These are phyloP conservation scores for Microbotryum lychnidis-dioicae DNA, from an alignment of 1,284 basidiomycete species.

Conservation along the genomic window DNA sequence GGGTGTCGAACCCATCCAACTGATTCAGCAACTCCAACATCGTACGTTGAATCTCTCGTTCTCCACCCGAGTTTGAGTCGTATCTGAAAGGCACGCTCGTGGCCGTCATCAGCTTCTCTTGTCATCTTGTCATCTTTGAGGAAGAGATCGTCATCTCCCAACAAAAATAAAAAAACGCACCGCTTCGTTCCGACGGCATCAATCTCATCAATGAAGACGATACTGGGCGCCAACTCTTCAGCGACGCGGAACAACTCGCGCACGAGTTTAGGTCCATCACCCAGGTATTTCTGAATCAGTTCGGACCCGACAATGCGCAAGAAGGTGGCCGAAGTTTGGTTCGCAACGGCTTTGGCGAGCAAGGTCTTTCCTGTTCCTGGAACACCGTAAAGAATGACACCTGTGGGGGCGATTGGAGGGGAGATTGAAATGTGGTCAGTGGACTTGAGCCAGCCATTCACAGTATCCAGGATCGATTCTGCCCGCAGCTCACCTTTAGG, in stretches of 20 bases:
- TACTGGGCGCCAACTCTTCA: constrained; percentile 44
- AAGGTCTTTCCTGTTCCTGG: constrained; percentile 98
- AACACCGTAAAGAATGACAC: constrained; percentile 97
- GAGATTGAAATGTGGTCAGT: background rate
- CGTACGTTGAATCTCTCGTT: constrained; percentile 44
- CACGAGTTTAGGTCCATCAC: constrained; percentile 60
- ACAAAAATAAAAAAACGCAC: constrained; percentile 11
- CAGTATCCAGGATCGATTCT: no score
- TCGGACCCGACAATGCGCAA: constrained; percentile 95
- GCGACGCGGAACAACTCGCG: constrained; percentile 45
- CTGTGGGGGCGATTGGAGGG: constrained; percentile 37
- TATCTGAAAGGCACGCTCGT: constrained; percentile 32
- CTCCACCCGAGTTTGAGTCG: constrained; percentile 45
- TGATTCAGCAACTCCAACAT: constrained; percentile 51
- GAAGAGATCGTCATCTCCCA: background rate
- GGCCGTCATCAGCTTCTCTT: background rate
- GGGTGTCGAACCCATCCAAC: constrained; percentile 97
- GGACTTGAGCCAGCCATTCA: no score
- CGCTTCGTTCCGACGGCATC: constrained; percentile 46
- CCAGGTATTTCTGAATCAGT: constrained; percentile 97
- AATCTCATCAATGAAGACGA: constrained; percentile 47
- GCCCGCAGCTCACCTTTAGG: constrained; percentile 53
- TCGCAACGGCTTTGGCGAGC: constrained; percentile 95
- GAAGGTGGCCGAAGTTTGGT: constrained; percentile 98
- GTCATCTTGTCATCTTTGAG: background rate